A percentile compares a stretch with the other conserved stretches of the same genome.
These are phyloP conservation scores for Lachnellula hyalina DNA, from an alignment of 2,329 filamentous ascomycete genomes.

Conservation along the genomic window DNA sequence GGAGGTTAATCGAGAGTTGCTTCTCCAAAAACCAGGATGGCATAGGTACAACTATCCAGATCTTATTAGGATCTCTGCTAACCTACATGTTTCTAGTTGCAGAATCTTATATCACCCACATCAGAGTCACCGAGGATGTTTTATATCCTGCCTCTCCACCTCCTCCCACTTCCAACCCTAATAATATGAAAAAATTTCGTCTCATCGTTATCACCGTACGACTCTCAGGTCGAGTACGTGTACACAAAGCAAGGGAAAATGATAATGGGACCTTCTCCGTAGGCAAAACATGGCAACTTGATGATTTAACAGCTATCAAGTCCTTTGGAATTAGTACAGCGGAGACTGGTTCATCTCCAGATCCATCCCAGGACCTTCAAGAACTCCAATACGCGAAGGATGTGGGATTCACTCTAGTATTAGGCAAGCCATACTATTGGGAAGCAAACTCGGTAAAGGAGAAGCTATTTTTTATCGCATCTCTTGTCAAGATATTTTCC, in stretches of 20 bases:
- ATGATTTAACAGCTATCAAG: conserved; percentile 79
- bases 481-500: conserved; percentile 89
- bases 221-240: conserved; percentile 83
- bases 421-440: conserved; percentile 97
- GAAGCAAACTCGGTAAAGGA: conserved; percentile 88
- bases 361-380: conserved; percentile 56
- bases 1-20: too few relatives aligned
- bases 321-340: conserved; percentile 63
- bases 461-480: conserved; percentile 97
- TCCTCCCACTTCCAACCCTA: conserved; percentile 65
- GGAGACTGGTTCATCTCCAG: too few relatives aligned
- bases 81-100: conserved; percentile 47
- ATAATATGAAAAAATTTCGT: conserved; percentile 73
- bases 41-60: too few relatives aligned
- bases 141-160: conserved; percentile 77
- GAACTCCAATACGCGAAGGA: conserved; percentile 72
- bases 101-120: conserved; percentile 98
- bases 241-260: conserved; percentile 98
- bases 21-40: too few relatives aligned
- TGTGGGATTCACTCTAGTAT: conserved; percentile 78
- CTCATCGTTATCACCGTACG: conserved; percentile 91
- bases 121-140: conserved; percentile 82
- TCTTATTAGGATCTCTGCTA: conserved; percentile 8
- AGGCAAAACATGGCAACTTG: conserved; percentile 96
- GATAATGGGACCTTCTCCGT: conserved; percentile 91